Evolutionary conservation across 257 asterid genomes (phyloP).

Genomic region (Cinchona pubescens): DNA sequence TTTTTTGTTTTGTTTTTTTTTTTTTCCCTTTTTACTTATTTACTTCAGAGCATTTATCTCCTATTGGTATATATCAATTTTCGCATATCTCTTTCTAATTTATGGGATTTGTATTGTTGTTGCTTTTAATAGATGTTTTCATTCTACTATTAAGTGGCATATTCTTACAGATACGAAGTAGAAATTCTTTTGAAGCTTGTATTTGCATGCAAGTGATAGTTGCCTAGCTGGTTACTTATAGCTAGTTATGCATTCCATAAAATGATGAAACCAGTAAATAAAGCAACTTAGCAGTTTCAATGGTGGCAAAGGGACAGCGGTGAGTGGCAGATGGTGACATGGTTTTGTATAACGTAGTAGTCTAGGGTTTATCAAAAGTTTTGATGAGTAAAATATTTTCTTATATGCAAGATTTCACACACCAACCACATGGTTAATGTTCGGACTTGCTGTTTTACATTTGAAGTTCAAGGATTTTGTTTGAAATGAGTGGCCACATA

Average conservation of each 20-base stretch:
- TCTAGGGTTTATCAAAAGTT: too few species aligned
- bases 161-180: neutral
- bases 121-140: neutral
- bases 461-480: neutral
- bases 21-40: too few species aligned
- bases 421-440: neutral
- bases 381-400: neutral
- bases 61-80: neutral
- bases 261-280: neutral
- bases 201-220: too few species aligned
- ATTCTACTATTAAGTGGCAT: neutral
- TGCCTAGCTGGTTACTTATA: neutral
- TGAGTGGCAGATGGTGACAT: neutral
- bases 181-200: neutral
- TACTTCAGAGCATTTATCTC: neutral
- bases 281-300: neutral
- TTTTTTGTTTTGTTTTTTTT: too few species aligned
- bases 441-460: neutral
- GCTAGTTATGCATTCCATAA: neutral
- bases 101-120: neutral
- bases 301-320: neutral
- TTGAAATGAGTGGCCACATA: neutral
- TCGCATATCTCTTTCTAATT: neutral
- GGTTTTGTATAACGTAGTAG: too few species aligned
- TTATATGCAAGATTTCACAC: neutral